Conservation (phyloP, 2,329 filamentous ascomycete species). For the Plectosphaerella sp. region DNA sequence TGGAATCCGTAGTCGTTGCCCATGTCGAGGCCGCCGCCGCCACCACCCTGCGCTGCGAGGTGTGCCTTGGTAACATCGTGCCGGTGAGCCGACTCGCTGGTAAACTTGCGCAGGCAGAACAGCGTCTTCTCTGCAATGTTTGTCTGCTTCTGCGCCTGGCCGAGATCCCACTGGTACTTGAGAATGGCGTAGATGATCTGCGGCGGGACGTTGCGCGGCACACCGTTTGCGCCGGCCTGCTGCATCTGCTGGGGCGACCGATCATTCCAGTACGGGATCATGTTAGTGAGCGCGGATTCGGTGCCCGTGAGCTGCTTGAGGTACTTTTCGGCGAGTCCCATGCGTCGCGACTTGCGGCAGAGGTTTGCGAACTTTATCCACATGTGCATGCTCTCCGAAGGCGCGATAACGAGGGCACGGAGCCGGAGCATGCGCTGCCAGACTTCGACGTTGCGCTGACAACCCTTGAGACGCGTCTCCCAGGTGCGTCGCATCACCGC, state of each 20-base stretch:
- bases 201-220: slow-evolving; percentile 51
- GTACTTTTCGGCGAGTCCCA: slow-evolving; percentile 92
- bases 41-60: slow-evolving; percentile 39
- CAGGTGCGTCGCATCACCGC: slow-evolving; percentile 89
- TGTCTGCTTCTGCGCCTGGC: slow-evolving; percentile 50
- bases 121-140: slow-evolving; percentile 50
- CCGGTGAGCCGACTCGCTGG: slow-evolving; percentile 51
- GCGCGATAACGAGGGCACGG: slow-evolving; percentile 84
- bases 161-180: slow-evolving; percentile 93
- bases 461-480: slow-evolving; percentile 92
- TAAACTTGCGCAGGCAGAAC: slow-evolving; percentile 57
- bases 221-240: slow-evolving; percentile 10
- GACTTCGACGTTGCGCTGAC: slow-evolving; percentile 94
- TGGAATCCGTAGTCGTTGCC: slow-evolving; percentile 46
- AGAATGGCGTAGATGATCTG: slow-evolving; percentile 94
- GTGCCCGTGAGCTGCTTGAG: slow-evolving; percentile 83
- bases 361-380: slow-evolving; percentile 99
- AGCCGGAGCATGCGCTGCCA: slow-evolving; percentile 99
- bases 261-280: slow-evolving; percentile 57
- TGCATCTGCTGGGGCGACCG: slow-evolving; percentile 21
- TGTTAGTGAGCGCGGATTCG: slow-evolving; percentile 56
- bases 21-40: slow-evolving; percentile 32
- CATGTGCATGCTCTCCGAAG: slow-evolving; percentile 95
- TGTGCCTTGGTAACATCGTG: slow-evolving; percentile 50
- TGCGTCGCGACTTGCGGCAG: slow-evolving; percentile 91